Conservation (phyloP, 2,329 filamentous ascomycete species). For the Botrytis fabae region DNA sequence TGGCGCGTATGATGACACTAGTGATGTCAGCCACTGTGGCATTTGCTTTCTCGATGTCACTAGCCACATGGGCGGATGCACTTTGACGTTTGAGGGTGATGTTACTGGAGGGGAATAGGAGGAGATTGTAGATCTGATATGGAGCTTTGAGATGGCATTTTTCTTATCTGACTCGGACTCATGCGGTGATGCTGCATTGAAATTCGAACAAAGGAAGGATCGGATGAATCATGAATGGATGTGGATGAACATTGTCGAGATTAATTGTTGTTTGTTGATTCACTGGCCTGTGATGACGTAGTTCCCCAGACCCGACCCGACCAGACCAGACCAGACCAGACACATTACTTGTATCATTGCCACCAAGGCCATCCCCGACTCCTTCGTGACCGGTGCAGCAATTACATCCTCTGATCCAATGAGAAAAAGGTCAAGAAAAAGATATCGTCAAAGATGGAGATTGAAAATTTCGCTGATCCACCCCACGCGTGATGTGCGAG, state of each 20-base stretch:
- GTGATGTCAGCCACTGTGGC: slow-evolving; percentile 13
- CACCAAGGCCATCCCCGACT: background rate
- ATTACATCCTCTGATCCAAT: background rate
- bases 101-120: background rate
- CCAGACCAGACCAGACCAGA: too few species aligned
- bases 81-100: background rate
- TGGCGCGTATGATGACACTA: background rate
- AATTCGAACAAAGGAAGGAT: background rate
- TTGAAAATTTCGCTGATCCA: background rate
- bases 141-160: background rate
- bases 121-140: background rate
- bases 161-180: background rate
- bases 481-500: background rate
- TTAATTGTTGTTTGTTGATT: background rate
- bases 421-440: background rate
- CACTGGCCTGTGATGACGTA: slow-evolving; percentile 3
- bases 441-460: background rate
- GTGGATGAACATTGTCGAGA: background rate
- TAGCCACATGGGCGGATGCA: slow-evolving; percentile 2
- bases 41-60: background rate
- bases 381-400: background rate
- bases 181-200: background rate
- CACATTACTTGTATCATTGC: background rate
- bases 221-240: background rate
- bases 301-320: background rate